Conservation (phyloP, 2,329 filamentous ascomycete genomes). For the Diaporthe sp. region DNA sequence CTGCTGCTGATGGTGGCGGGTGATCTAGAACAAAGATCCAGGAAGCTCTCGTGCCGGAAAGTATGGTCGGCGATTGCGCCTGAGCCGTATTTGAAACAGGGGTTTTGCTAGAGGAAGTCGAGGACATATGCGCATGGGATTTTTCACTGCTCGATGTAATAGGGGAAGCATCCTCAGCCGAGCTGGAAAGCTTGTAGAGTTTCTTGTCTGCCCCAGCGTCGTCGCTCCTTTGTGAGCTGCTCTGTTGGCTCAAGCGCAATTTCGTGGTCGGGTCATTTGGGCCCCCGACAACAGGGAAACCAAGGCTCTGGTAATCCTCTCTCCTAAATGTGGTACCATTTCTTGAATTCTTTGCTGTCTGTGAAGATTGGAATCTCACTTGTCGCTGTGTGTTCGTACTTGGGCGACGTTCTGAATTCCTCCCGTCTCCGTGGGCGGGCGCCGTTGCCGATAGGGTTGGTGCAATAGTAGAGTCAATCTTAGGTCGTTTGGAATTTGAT, state of each 20-base stretch:
- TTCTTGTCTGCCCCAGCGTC: constrained; percentile 49
- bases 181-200: constrained; percentile 42
- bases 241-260: constrained; percentile 74
- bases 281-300: constrained; percentile 83
- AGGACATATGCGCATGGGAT: background rate
- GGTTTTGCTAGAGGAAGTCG: background rate
- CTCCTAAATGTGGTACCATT: constrained; percentile 47
- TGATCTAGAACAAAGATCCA: constrained; percentile 45
- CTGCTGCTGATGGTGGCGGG: constrained; percentile 48
- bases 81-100: background rate
- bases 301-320: constrained; percentile 58
- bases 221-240: constrained; percentile 62
- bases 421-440: background rate
- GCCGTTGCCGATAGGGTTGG: background rate
- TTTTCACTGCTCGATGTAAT: background rate
- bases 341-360: constrained; percentile 37
- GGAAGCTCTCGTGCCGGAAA: background rate
- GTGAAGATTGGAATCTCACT: constrained; percentile 37
- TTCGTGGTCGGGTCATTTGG: constrained; percentile 72
- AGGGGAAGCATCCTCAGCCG: constrained; percentile 25
- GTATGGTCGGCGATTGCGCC: background rate
- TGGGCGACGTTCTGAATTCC: background rate
- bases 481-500: constrained; percentile 24
- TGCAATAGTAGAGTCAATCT: background rate
- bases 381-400: constrained; percentile 29